Percentiles rank a stretch among this genome's conserved stretches.
Conservation (phyloP, 768 basidiomycete genomes). For the Suillus bovinus region DNA sequence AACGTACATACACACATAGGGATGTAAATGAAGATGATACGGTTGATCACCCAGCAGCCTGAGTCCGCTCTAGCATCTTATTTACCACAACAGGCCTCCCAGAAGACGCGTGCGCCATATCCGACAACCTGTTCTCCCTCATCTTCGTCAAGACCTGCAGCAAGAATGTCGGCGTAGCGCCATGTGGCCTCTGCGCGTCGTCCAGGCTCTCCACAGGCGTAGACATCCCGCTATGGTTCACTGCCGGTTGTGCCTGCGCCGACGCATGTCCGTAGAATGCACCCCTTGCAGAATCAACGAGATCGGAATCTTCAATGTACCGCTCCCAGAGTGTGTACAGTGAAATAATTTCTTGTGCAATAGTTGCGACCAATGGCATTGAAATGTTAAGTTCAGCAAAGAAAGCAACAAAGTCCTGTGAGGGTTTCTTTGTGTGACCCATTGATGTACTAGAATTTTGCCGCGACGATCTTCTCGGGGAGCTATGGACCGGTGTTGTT, state of each 20-base stretch:
- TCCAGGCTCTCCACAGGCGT: slow-evolving; percentile 28
- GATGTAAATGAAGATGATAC: neutral
- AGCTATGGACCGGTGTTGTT: slow-evolving; percentile 30
- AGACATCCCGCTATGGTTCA: slow-evolving; percentile 26
- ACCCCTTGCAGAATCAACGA: slow-evolving; percentile 27
- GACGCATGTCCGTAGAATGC: slow-evolving; percentile 19
- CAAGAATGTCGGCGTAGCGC: slow-evolving; percentile 59
- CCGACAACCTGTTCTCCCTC: slow-evolving; percentile 63
- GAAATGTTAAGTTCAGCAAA: slow-evolving; percentile 86
- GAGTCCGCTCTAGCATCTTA: slow-evolving; percentile 72
- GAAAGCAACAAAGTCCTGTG: slow-evolving; percentile 75
- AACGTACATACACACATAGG: neutral
- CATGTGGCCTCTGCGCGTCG: slow-evolving; percentile 20
- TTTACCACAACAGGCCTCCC: slow-evolving; percentile 61
- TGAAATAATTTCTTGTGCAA: slow-evolving; percentile 89
- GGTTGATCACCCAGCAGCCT: slow-evolving; percentile 35
- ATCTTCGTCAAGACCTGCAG: slow-evolving; percentile 60
- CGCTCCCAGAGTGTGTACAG: slow-evolving; percentile 89
- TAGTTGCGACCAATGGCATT: slow-evolving; percentile 74
- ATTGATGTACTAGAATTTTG: slow-evolving; percentile 37
- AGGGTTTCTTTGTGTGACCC: slow-evolving; percentile 33
- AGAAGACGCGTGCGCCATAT: slow-evolving; percentile 50
- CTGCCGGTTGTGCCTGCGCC: slow-evolving; percentile 16
- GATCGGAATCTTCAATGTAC: slow-evolving; percentile 65
- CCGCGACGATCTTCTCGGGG: slow-evolving; percentile 58